These are phyloP conservation scores for Trypethelium eluteriae DNA, from an alignment of 495 filamentous ascomycete species.

Conservation along the genomic window DNA sequence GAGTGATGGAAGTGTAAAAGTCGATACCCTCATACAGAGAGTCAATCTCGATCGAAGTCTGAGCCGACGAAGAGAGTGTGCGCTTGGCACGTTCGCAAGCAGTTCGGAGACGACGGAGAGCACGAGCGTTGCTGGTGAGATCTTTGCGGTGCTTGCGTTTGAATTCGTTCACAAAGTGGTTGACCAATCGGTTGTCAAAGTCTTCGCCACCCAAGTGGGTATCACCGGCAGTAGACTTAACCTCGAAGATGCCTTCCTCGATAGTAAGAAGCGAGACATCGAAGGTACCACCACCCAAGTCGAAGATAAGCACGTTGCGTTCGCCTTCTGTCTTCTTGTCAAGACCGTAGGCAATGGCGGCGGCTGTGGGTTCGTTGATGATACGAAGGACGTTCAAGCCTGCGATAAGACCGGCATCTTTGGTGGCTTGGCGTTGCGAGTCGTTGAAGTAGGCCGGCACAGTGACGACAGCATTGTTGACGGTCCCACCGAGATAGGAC, in stretches of 20 bases:
- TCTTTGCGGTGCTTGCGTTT: constrained; percentile 69
- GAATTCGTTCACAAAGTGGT: constrained; percentile 94
- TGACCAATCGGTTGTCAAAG: constrained; percentile 95
- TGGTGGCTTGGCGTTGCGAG: constrained; percentile 97
- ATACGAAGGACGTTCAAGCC: constrained; percentile 98
- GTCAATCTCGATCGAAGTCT: constrained; percentile 98
- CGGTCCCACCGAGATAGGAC: constrained; percentile 88
- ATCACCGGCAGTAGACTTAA: constrained; percentile 97
- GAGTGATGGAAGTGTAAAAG: constrained; percentile 98
- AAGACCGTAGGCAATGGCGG: constrained; percentile 94
- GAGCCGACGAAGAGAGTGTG: constrained; percentile 90
- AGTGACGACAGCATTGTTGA: constrained; percentile 97
- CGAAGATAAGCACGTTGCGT: constrained; percentile 98
- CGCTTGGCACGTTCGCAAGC: constrained; percentile 99
- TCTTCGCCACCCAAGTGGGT: constrained; percentile 99
- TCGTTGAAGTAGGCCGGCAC: constrained; percentile 99
- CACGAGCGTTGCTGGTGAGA: constrained; percentile 82
- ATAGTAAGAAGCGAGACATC: constrained; percentile 99
- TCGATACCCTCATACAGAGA: constrained; percentile 96
- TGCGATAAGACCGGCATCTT: constrained; percentile 95
- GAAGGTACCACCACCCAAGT: constrained; percentile 98
- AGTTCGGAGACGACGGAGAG: constrained; percentile 93
- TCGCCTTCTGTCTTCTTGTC: constrained; percentile 96
- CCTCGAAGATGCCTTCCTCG: constrained; percentile 98
- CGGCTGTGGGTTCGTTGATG: constrained; percentile 98